phyloP scores from a whole-genome alignment of 2,329 filamentous ascomycete genomes.

The Fulvia fulva region DNA sequence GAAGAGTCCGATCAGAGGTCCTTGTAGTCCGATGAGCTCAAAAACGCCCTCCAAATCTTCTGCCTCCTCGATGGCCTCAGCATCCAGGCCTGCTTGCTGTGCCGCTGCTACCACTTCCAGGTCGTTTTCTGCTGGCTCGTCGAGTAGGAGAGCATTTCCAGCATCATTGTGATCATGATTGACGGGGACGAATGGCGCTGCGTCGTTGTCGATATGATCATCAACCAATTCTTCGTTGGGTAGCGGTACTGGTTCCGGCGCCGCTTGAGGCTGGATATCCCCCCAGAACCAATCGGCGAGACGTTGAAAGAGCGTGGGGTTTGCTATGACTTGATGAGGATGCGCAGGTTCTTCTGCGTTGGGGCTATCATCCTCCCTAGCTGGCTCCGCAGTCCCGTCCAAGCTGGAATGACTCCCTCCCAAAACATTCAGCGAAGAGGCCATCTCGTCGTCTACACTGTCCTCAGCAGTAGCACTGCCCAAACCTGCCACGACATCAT shows the following conservation, averaged over 20 bases:
- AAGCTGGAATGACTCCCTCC: background rate
- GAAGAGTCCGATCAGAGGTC: conserved; percentile 80
- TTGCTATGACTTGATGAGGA: background rate
- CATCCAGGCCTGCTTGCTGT: conserved; percentile 66
- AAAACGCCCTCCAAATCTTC: conserved; percentile 96
- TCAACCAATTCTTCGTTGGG: conserved; percentile 59
- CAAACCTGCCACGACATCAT: background rate
- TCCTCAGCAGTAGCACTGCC: background rate
- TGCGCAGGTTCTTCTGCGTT: background rate
- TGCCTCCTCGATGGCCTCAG: conserved; percentile 70
- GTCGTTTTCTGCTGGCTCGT: conserved; percentile 27
- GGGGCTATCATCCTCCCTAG: background rate
- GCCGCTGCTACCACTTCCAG: conserved; percentile 61
- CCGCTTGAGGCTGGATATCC: conserved; percentile 35
- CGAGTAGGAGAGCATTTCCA: conserved; percentile 9
- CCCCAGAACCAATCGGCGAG: conserved; percentile 48
- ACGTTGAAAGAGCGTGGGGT: conserved; percentile 26
- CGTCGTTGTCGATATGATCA: conserved; percentile 55
- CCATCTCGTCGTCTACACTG: no score
- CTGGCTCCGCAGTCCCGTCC: background rate
- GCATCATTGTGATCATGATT: conserved; percentile 36
- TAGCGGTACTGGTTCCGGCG: conserved; percentile 35
- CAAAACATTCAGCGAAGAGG: no score
- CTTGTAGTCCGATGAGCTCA: conserved; percentile 94
- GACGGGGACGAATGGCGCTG: conserved; percentile 55